Base-by-base conservation (phyloP, 768 basidiomycete genomes). In the Tylopilus sp. region DNA sequence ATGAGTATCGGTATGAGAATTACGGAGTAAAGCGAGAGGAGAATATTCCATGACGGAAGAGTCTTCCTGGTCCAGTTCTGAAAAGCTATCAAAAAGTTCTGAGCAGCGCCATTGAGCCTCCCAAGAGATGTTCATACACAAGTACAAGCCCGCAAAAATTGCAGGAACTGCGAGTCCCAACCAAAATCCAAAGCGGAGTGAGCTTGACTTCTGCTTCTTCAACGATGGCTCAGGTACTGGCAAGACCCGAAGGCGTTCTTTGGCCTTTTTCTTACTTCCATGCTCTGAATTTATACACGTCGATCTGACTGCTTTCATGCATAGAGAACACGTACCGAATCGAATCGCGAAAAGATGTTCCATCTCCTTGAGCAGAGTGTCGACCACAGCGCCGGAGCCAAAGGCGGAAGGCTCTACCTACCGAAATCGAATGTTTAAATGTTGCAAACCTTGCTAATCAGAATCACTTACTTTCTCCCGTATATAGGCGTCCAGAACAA, bases 181-280 rank as follows among this genome's bases (percentile, higher is more conserved):
- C 55, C 75, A 76, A 2, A 87, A 28, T 0, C 91, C 94, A 0
- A 88, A 83, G 40, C 86, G 76, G 62, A 91, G 91, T 0, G 83
- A 81, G 60, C 81, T 86, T 58, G 77, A 77, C 60, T 91, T 82
- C 53, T 88, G 84, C 7, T 76, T 83, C 59, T 79, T 86, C 12
- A 71, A 67, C 23, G 66, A 64, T 9, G 71, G 58, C 1, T 73
- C 73, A n/a, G n/a, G n/a, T n/a, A n/a, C n/a, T n/a, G n/a, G n/a
- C n/a, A n/a, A n/a, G 4, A 79, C 76, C 42, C 91, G 80, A 23
- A 98, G 77, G 33, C 81, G 76, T 13, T 73, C 74, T 40, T 82
- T 71, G 0, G 95, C 93, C 53, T 76, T 82, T 69, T 94, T 98
- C 61, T 74, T 77, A 68, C 97, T 82, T 4, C 94, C 95, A 18